phyloP scores from a whole-genome alignment of 2,329 filamentous ascomycete genomes.

The Juglanconis sp. region DNA sequence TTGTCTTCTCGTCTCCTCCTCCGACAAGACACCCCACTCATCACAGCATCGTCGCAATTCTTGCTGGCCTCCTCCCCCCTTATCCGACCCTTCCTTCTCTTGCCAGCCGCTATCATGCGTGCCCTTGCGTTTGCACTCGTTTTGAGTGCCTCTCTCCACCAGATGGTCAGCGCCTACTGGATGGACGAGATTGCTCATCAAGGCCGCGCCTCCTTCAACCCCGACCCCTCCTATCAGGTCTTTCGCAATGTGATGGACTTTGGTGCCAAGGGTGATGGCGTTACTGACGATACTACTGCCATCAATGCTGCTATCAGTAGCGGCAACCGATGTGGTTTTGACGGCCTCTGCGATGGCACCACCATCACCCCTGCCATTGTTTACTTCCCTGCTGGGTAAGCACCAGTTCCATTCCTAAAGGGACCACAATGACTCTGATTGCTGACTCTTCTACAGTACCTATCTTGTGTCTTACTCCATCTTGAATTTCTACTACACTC shows the following conservation, averaged over 20 bases:
- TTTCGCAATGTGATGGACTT: conserved; percentile 48
- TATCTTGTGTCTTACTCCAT: conserved; percentile 69
- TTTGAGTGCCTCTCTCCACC: conserved; percentile 14
- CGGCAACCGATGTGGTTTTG: conserved; percentile 42
- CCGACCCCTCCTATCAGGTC: conserved; percentile 38
- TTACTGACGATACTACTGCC: conserved; percentile 54
- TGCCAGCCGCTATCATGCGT: background rate
- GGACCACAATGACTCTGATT: background rate
- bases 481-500: conserved; percentile 74
- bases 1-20: background rate
- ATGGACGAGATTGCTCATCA: conserved; percentile 45
- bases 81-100: background rate
- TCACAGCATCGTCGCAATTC: too few relatives aligned
- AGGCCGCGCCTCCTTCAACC: conserved; percentile 45
- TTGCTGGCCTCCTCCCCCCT: too few relatives aligned
- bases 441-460: conserved; percentile 35
- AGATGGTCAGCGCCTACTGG: conserved; percentile 30
- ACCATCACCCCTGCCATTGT: conserved; percentile 27
- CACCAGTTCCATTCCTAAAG: background rate
- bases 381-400: conserved; percentile 27
- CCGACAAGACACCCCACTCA: background rate
- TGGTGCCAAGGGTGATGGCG: conserved; percentile 38
- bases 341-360: conserved; percentile 30
- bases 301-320: conserved; percentile 46
- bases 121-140: background rate